These are phyloP conservation scores for Fraxinus paxiana DNA, from an alignment of 305 asterid species.

Conservation along the genomic window DNA sequence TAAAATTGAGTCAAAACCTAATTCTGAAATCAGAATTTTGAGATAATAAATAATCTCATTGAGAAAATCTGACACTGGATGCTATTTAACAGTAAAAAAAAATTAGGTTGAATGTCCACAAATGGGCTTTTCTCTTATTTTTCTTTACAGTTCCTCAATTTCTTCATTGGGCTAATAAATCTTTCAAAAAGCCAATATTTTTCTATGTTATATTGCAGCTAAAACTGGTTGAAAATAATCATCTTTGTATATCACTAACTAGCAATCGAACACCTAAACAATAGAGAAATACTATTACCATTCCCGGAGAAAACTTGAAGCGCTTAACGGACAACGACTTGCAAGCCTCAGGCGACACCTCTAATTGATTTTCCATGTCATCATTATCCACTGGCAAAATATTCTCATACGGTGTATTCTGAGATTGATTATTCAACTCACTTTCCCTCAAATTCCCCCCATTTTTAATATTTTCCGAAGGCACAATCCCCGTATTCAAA, in stretches of 20 bases:
- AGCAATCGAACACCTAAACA: background rate
- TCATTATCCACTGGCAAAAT: conserved; percentile 31
- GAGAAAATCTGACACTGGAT: background rate
- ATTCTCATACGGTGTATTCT: conserved; percentile 30
- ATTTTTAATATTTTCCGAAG: conserved; percentile 13
- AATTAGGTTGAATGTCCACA: background rate
- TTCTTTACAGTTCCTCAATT: background rate
- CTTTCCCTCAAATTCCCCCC: conserved; percentile 25
- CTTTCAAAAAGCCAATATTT: background rate
- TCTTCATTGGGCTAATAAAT: background rate
- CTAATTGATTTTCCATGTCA: conserved; percentile 39
- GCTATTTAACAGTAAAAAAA: background rate
- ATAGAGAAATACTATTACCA: conserved; percentile 43
- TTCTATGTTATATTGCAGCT: background rate
- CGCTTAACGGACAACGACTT: conserved; percentile 58
- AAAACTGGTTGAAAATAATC: background rate
- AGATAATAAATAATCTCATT: background rate
- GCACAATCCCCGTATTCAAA: conserved; percentile 19
- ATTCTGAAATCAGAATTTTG: background rate
- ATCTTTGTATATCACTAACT: background rate
- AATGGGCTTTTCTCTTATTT: background rate
- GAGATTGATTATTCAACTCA: conserved; percentile 29
- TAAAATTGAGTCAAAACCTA: background rate
- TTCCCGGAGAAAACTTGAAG: conserved; percentile 95
- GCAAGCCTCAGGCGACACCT: conserved; percentile 71